Conservation (phyloP, 2,329 filamentous ascomycete species). For the Aspergillus sergii region DNA sequence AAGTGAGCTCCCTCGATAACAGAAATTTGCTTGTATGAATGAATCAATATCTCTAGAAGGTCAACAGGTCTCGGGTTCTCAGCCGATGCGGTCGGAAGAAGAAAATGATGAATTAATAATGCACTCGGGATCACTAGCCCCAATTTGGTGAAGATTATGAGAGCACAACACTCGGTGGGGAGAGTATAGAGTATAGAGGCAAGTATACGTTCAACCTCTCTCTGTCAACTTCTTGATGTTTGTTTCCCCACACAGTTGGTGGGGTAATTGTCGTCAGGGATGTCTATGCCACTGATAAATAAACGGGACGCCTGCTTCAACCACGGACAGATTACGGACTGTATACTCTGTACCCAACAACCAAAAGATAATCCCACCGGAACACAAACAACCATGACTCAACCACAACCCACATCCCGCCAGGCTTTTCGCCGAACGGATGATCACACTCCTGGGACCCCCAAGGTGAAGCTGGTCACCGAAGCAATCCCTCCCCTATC, state of each 20-base stretch:
- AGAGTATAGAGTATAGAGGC: no score
- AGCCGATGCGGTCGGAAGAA: no score
- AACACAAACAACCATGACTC: neutral
- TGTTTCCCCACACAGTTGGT: neutral
- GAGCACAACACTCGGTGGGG: neutral
- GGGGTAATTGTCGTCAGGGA: neutral
- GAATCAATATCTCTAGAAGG: no score
- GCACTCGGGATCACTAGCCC: neutral
- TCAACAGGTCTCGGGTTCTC: no score
- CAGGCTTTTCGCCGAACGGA: slow-evolving; percentile 38
- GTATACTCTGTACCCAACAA: no score
- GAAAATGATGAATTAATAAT: neutral
- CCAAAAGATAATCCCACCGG: neutral
- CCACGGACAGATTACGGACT: no score
- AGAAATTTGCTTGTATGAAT: no score
- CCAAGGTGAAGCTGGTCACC: slow-evolving; percentile 38
- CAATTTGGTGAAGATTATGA: neutral
- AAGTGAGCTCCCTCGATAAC: no score
- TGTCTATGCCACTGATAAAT: neutral
- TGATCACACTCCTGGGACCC: slow-evolving; percentile 32
- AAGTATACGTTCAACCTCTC: no score
- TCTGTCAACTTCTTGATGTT: neutral
- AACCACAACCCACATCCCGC: slow-evolving; percentile 15
- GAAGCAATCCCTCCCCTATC: slow-evolving; percentile 37
- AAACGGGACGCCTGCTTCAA: no score